Evolutionary conservation across 2,329 filamentous ascomycete species (phyloP), one percentile per base, ranked within the genome.

Genomic region (Penicillium sp.): DNA sequence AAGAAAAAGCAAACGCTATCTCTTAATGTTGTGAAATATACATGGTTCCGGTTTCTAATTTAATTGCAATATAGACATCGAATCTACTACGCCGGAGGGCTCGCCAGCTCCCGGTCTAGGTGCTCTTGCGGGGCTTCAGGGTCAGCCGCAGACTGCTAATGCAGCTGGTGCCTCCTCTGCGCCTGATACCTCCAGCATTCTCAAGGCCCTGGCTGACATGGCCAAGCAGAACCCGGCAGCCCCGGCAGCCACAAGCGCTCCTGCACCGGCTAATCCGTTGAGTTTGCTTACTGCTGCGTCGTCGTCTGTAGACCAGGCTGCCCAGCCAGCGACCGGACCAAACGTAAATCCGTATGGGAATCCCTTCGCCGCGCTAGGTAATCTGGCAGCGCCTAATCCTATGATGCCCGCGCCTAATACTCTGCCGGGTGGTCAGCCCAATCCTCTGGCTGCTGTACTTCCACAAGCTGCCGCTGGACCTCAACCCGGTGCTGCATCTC

Each of bases 131-230:
- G 68, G 64, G 52, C 59, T 62, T 23, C 66, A 66, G 42, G 70
- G 68, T 52, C 64, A 70, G 60, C 61, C 65, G 52, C 62, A 66
- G 51, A 60, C 60, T 46, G 53, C 42, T 26, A 20, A 62, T 60
- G 50, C 56, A 62, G 38, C 57, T 68, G 58, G 60, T 65, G 60
- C 66, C 60, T 66, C 65, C 51, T 64, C 74, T 58, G 70, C 80
- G 56, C 80, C 78, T 60, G 87, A 82, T 63, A 83, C 81, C 33
- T 81, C 81, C 42, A 81, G 85, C 62, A 91, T 94, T 64, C 80
- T 92, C 73, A 88, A 89, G 70, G 88, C 88, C 46, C 81, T 94
- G 61, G 88, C 89, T 62, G 90, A 89, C 67, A 88, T 94, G 75
- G 88, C 89, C 40, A 87, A 89, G 62, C 87, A 90, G 71, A 91